These are phyloP conservation scores for Saturnispora zaruensis DNA, from an alignment of 805 yeast genomes.

Conservation along the genomic window DNA sequence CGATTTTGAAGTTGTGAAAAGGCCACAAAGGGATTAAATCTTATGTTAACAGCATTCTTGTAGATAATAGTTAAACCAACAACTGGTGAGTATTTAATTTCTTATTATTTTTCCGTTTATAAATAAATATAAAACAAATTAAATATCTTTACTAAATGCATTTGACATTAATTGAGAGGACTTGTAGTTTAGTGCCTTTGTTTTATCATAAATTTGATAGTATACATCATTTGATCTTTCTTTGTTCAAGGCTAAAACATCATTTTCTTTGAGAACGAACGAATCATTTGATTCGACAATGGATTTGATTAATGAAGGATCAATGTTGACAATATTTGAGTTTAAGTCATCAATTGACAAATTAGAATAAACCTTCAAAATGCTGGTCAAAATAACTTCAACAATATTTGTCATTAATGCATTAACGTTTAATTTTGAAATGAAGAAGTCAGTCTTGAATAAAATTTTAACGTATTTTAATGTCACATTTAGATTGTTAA, in stretches of 20 bases:
- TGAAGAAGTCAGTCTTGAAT: conserved; percentile 50
- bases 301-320: conserved; percentile 20
- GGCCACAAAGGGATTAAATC: conserved; percentile 14
- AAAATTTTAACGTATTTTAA: conserved; percentile 40
- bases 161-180: conserved; percentile 48
- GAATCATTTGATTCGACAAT: conserved; percentile 15
- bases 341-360: conserved; percentile 18
- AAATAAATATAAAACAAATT: not conserved
- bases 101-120: not conserved
- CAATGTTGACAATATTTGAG: conserved; percentile 12
- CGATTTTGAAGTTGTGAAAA: conserved; percentile 27
- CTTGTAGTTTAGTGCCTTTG: conserved; percentile 55
- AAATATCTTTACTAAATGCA: conserved; percentile 23
- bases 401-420: conserved; percentile 20
- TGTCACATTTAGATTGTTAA: conserved; percentile 42
- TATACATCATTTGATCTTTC: conserved; percentile 48
- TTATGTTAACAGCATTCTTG: not conserved
- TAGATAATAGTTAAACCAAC: not conserved
- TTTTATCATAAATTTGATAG: conserved; percentile 61
- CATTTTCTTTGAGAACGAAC: conserved; percentile 20
- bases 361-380: conserved; percentile 22
- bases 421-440: conserved; percentile 33
- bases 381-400: conserved; percentile 18
- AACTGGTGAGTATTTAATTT: not conserved
- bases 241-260: conserved; percentile 41